Evolutionary conservation across 2,329 filamentous ascomycete species (phyloP).

Genomic region (Pestalotiopsis sp.): DNA sequence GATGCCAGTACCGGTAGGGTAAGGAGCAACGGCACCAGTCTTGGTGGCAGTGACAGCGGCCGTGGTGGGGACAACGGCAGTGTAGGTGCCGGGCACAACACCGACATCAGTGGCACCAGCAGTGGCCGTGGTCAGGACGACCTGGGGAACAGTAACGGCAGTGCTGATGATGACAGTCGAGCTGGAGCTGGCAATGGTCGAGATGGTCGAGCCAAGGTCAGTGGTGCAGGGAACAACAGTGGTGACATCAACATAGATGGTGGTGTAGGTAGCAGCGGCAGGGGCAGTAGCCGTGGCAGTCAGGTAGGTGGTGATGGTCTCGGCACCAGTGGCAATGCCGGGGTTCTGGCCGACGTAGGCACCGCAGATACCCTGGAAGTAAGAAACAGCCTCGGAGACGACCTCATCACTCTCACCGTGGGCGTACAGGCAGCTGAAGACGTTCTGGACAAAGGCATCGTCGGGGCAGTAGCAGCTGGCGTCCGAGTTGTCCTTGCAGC

Average conservation of each 20-base stretch:
- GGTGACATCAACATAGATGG: slow-evolving; percentile 52
- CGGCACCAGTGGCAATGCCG: slow-evolving; percentile 78
- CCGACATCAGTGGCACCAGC: slow-evolving; percentile 42
- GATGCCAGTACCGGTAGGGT: slow-evolving; percentile 23
- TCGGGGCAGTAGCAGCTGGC: slow-evolving; percentile 85
- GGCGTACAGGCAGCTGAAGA: slow-evolving; percentile 81
- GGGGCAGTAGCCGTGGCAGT: slow-evolving; percentile 50
- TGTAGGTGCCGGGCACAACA: slow-evolving; percentile 19
- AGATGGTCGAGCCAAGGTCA: slow-evolving; percentile 46
- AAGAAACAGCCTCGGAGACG: slow-evolving; percentile 73
- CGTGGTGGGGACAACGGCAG: slow-evolving; percentile 28
- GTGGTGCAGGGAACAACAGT: slow-evolving; percentile 54
- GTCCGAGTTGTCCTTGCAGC: slow-evolving; percentile 85
- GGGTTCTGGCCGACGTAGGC: slow-evolving; percentile 76
- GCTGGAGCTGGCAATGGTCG: slow-evolving; percentile 53
- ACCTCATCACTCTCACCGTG: slow-evolving; percentile 70
- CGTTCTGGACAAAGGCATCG: slow-evolving; percentile 72
- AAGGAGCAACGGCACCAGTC: slow-evolving; percentile 23
- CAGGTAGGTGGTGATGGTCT: slow-evolving; percentile 64
- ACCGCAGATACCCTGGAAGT: slow-evolving; percentile 92
- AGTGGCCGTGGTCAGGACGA: slow-evolving; percentile 41
- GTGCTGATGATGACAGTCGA: slow-evolving; percentile 50
- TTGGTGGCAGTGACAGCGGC: slow-evolving; percentile 35
- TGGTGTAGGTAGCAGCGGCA: slow-evolving; percentile 46
- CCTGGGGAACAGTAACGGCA: slow-evolving; percentile 46